Evolutionary conservation across 768 basidiomycete genomes (phyloP), one percentile per base, ranked within the genome.

Genomic region (Daedaleopsis sinensis): DNA sequence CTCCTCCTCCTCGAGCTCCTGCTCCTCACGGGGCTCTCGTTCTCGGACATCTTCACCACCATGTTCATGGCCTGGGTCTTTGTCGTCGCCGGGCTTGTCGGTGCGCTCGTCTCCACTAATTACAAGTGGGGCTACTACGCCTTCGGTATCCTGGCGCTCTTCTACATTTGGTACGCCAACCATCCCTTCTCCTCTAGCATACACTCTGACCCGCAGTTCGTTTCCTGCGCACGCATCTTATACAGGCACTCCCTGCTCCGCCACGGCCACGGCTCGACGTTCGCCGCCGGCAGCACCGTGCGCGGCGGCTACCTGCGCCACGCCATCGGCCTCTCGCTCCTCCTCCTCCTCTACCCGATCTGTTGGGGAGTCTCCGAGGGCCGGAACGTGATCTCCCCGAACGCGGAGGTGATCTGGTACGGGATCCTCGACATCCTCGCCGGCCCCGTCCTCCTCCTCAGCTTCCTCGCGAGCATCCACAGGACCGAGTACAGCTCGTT

Each of bases 331-430:
- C 74, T 87, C 62, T 74, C 79, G 18, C 76, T 84, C 71, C 74
- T 86, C 64, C 85, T 82, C 81, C 58, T 81, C 58, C 63, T 83
- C 16, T 86, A 86, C 73, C 82, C 85, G 12, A 79, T 87, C 61
- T 77, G 76, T 24, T 86, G 84, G 85, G 84, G 79, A 50, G 72
- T 82, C 36, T 76, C 78, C 27, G 84, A 85, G 56, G 84, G 84
- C 18, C 74, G 76, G 8, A 80, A 84, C 70, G 76, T 73, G 56
- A 85, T 87, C 67, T 67, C 77, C 5, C 76, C 80, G 19, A 78
- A 79, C 48, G 73, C 76, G 5, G 84, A 86, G 71, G 84, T 84
- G 81, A 73, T 83, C 58, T 80, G 77, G 68, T 84, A 84, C 70
- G 83, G 83, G 52, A 74, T 85, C 57, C 75, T 79, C 57, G 78